Base-by-base conservation (phyloP, 2,329 filamentous ascomycete genomes). In the Tympanopsis confertula region DNA sequence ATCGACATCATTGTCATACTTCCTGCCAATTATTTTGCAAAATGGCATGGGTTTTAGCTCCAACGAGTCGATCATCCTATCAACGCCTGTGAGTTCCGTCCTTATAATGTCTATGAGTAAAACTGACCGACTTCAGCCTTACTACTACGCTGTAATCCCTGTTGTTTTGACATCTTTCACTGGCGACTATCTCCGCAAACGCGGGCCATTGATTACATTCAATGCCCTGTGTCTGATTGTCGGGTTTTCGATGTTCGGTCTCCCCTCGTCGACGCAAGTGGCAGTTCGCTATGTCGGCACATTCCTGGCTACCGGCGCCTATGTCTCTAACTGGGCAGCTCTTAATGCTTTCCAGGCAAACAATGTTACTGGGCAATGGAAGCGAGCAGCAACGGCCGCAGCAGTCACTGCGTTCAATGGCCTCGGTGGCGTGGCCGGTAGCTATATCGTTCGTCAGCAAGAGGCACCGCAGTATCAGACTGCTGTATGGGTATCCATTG, bases 271-370 rank as follows among this genome's bases (percentile, higher is more conserved):
- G 3, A 56, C 61, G 13, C 66, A 78, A 39, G 69, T 78, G 37
- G 62, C 72, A 0, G 73, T 76, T 3, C 68, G 78, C 35, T 82
- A 82, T 44, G 59, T 78, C 20, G 78, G 78, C 5, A 75, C 74
- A 0, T 81, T 71, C 51, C 63, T 83, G 2, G 75, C 77, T 0
- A 82, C 78, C 0, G 78, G 78, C 1, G 76, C 78, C 1, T 82
- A 82, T 44, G 67, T 82, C 3, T 74, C 70, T 3, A 83, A 83
- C 44, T 82, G 78, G 77, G 77, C 78, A 0, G 78, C 75, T 0
- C 57, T 82, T 43, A 77, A 71, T 38, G 68, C 74, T 0, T 79
- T 76, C 44, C 69, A 75, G 48, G 68, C 71, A 13, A 80, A 78
- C 50, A 82, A 78, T 44, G 65, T 79, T 30, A 63, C 68, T 1